phyloP scores from a whole-genome alignment of 805 yeast species.

The Metschnikowia anglica region DNA sequence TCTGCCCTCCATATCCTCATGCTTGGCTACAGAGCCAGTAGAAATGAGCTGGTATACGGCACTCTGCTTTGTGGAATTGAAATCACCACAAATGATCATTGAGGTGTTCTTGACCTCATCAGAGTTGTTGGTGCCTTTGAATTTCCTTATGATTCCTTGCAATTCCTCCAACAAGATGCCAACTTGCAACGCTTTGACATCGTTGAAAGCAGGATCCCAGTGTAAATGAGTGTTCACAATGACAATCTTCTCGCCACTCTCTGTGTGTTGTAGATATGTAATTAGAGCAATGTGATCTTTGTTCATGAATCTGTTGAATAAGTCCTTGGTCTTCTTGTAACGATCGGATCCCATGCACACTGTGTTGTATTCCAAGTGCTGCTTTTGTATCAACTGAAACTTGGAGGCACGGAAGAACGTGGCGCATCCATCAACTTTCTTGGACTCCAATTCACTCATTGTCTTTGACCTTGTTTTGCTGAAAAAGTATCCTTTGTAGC shows the following conservation, averaged over 20 bases:
- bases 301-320: constrained; percentile 92
- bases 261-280: constrained; percentile 67
- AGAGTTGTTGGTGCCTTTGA: constrained; percentile 41
- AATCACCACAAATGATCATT: constrained; percentile 91
- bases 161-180: constrained; percentile 89
- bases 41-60: constrained; percentile 92
- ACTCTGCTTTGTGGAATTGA: constrained; percentile 80
- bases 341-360: constrained; percentile 79
- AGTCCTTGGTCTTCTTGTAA: constrained; percentile 89
- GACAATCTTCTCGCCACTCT: constrained; percentile 68
- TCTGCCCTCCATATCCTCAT: constrained; percentile 77
- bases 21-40: constrained; percentile 75
- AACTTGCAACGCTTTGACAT: constrained; percentile 93
- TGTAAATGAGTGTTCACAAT: constrained; percentile 92
- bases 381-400: constrained; percentile 69
- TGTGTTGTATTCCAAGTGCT: constrained; percentile 77
- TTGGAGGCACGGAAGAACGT: constrained; percentile 72
- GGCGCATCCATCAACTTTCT: constrained; percentile 98
- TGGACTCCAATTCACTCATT: constrained; percentile 74
- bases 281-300: constrained; percentile 90
- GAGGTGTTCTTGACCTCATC: constrained; percentile 64
- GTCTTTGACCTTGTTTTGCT: constrained; percentile 92
- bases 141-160: constrained; percentile 59
- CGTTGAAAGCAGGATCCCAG: constrained; percentile 97
- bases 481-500: constrained; percentile 80